Evolutionary conservation across 345 rosid genomes (phyloP), one percentile per base, ranked within the genome.

Genomic region (Kernera saxatilis): DNA sequence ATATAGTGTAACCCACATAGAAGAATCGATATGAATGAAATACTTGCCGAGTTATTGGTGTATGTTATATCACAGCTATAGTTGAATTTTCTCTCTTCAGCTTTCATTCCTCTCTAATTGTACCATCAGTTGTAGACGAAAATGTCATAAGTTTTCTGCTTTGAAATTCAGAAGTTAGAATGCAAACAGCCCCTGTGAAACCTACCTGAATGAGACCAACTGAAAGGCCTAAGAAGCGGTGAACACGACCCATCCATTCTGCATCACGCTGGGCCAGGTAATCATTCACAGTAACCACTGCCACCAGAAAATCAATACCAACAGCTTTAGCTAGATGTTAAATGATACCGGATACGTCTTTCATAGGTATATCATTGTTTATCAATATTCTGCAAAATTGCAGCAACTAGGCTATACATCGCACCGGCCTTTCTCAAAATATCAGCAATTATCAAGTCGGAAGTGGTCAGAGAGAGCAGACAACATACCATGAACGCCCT

Each of bases 181-280:
- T 46, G 64, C 15, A 55, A 22, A 46, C 7, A 68, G 49, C 40
- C 43, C 19, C 14, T 5, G 19, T 17, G 33, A 22, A 69, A 74
- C 10, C 62, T 54, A 90, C 98, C 97, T 90, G 96, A 77, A 93
- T 86, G 67, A 93, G 91, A 80, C 98, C 98, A 63, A 93, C 97
- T 59, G 98, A 90, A 76, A 93, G 93, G 71, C 97, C 97, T 77
- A 93, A 79, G 78, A 81, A 93, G 58, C 86, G 86, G 84, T 93
- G 93, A 79, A 93, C 91, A 73, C 93, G 96, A 29, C 97, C 98
- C 98, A 93, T 93, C 98, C 98, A 93, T 70, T 93, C 97, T 74
- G 98, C 98, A 85, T 93, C 98, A 63, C 98, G 97, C 74, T 86
- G 92, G 60, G 98, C 98, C 59, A 93, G 81, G 80, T 93, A 93